Base-by-base conservation (phyloP, 2,329 filamentous ascomycete species). In the Fusarium sp. region DNA sequence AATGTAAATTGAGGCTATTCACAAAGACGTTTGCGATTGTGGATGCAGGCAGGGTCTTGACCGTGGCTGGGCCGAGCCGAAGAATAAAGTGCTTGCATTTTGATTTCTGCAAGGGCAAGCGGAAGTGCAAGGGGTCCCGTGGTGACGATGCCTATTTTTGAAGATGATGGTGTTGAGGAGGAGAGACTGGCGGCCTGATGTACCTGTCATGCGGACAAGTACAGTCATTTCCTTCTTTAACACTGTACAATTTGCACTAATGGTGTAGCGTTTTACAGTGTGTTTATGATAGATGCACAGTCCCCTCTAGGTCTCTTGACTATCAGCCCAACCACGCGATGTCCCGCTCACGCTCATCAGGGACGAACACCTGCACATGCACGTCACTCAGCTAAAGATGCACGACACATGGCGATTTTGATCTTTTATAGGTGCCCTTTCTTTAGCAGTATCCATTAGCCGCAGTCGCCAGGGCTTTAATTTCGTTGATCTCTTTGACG, bases 101-200 rank as follows among this genome's bases (percentile, higher is more conserved):
- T 19, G 11, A 5, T 35, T 52, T 61, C 64, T 67, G 64, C 53
- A 67, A 67, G 64, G 63, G 64, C 53, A 30, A 46, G 42, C 12
- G 19, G n/a, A 60, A 66, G 63, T 69, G 71, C 64, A 74, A 74
- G 71, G 71, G 72, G 72, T 74, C 72, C 68, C 68, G 71, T 74
- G 72, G 67, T 57, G 68, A 66, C 33, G 64, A 62, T 74, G 60
- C 53, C 71, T 59, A 33, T 65, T 72, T 68, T 68, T 50, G 35
- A 54, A 44, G 42, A 15, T 67, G 49, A 60, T 71, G 71, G 67
- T 74, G 71, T 64, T 61, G 67, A 71, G 47, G 44, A 42, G 47
- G 32, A 33, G 56, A 58, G 42, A 43, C 44, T 52, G 60, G 70
- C 72, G 71, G 67, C 59, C 67, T 66, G 70, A 42, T 47, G 60